A percentile compares a stretch with the other conserved stretches of the same genome.
Conservation (phyloP, 352 stramenopile genomes). For the Hyaloperonospora brassicae region DNA sequence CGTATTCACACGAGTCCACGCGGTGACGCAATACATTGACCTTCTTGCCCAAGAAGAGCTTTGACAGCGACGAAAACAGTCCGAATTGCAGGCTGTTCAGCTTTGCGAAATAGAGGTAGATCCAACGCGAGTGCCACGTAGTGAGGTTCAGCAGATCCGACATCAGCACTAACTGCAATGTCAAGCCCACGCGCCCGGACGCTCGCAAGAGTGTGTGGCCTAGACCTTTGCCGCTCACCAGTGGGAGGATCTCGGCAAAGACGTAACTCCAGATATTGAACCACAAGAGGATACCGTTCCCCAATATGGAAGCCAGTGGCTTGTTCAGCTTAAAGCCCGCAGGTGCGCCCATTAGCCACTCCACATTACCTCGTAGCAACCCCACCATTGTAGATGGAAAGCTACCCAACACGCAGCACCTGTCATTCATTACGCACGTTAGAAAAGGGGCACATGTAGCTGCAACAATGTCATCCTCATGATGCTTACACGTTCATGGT, state of each 20-base stretch:
- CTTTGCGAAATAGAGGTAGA: constrained; percentile 82
- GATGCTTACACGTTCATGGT: constrained; percentile 13
- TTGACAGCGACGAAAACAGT: constrained; percentile 83
- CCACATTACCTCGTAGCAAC: constrained; percentile 44
- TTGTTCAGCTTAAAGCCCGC: constrained; percentile 87
- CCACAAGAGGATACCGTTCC: constrained; percentile 74
- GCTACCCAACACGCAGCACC: constrained; percentile 10
- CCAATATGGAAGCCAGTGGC: constrained; percentile 79
- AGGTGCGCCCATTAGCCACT: constrained; percentile 68
- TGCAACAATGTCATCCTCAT: background rate
- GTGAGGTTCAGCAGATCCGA: constrained; percentile 65
- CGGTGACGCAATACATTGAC: constrained; percentile 88
- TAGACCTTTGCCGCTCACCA: constrained; percentile 2
- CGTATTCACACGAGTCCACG: constrained; percentile 92
- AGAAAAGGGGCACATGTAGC: background rate
- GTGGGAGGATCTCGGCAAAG: constrained; percentile 22
- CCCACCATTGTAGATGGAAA: constrained; percentile 32
- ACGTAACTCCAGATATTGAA: constrained; percentile 67
- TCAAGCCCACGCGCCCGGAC: constrained; percentile 40
- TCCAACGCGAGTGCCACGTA: constrained; percentile 83
- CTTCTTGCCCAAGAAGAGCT: constrained; percentile 92
- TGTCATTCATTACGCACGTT: background rate
- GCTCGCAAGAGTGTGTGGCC: constrained; percentile 9
- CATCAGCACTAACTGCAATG: constrained; percentile 60
- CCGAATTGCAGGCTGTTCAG: constrained; percentile 77